Conservation (phyloP, 192 early-diverging fungal genomes). For the Gonapodya prolifera region DNA sequence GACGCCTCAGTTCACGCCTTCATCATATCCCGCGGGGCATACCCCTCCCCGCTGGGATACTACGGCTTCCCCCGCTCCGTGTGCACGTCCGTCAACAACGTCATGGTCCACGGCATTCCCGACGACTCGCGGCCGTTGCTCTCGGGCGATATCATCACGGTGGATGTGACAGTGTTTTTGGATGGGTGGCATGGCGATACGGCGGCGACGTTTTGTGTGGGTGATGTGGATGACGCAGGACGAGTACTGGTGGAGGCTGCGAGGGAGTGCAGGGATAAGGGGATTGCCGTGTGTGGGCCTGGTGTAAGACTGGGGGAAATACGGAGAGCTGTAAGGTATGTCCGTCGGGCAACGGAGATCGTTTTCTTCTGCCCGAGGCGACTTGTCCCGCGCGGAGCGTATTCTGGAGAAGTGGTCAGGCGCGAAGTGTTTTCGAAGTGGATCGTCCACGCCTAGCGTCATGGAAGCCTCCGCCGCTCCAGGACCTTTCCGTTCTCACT, state of each 20-base stretch:
- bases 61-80: constrained; percentile 59
- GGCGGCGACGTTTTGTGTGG: constrained; percentile 50
- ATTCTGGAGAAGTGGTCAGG: too few species aligned
- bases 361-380: too few species aligned
- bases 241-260: constrained; percentile 37
- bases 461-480: too few species aligned
- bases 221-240: constrained; percentile 44
- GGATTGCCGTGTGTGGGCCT: constrained; percentile 58
- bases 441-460: too few species aligned
- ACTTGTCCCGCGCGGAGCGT: too few species aligned
- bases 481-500: too few species aligned
- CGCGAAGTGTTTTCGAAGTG: too few species aligned
- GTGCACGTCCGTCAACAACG: constrained; percentile 74
- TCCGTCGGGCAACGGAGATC: constrained; percentile 11
- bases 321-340: constrained; percentile 44
- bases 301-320: constrained; percentile 55
- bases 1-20: constrained; percentile 37
- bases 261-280: constrained; percentile 36
- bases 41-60: constrained; percentile 70
- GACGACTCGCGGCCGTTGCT: constrained; percentile 39
- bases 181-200: constrained; percentile 66
- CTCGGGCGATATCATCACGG: constrained; percentile 62
- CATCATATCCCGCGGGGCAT: constrained; percentile 39
- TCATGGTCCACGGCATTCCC: constrained; percentile 70
- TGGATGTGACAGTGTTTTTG: constrained; percentile 62